A percentile compares a stretch with the other conserved stretches of the same genome.
These are phyloP conservation scores for Pisolithus marmoratus DNA, from an alignment of 768 basidiomycete genomes.

Conservation along the genomic window DNA sequence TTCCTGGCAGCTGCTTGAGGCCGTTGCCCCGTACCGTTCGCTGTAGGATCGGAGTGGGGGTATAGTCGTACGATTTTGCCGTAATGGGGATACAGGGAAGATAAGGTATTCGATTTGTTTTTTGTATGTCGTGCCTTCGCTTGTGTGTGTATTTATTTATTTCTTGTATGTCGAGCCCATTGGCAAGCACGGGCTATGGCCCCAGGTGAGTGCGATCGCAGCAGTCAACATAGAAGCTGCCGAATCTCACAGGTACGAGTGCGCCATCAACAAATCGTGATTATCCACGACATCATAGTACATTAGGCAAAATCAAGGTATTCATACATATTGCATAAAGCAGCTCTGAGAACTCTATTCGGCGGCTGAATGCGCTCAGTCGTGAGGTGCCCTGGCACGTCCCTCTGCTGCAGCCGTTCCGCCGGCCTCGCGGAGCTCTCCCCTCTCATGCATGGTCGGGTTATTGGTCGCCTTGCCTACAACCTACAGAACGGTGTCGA, in stretches of 20 bases:
- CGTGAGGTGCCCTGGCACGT: constrained; percentile 36
- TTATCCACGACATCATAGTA: background rate
- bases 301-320: background rate
- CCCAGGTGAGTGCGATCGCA: too few species aligned
- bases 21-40: background rate
- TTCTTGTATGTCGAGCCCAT: background rate
- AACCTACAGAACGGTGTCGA: constrained; percentile 27
- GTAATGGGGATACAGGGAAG: background rate
- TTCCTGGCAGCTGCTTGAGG: background rate
- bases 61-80: background rate
- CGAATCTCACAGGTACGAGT: too few species aligned
- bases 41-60: background rate
- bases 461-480: constrained; percentile 46
- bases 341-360: background rate
- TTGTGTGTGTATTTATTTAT: background rate
- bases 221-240: too few species aligned
- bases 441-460: constrained; percentile 48
- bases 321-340: background rate
- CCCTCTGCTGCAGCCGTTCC: constrained; percentile 43
- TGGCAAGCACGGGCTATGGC: background rate
- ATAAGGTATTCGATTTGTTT: constrained; percentile 15
- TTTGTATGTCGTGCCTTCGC: constrained; percentile 6
- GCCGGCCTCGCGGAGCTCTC: constrained; percentile 48
- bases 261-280: too few species aligned
- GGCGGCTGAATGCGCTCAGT: constrained; percentile 19